A percentile compares a stretch with the other conserved stretches of the same genome.
phyloP scores from a whole-genome alignment of 2,329 filamentous ascomycete species.

The Eurotiales sp. region DNA sequence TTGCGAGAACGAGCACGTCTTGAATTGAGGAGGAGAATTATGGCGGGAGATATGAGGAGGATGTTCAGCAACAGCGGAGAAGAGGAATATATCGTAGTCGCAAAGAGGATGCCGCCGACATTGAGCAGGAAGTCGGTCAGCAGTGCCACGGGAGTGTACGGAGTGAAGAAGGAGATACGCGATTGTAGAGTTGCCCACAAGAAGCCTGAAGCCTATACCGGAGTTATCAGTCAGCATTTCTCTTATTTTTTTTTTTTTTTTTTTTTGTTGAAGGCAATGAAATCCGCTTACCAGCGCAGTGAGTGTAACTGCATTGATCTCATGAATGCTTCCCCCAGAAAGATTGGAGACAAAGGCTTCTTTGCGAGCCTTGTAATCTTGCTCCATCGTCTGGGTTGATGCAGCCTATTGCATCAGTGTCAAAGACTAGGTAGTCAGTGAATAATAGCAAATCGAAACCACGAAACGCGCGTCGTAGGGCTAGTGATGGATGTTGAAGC shows the following conservation, averaged over 20 bases:
- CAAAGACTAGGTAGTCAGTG: too few species aligned
- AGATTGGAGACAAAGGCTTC: constrained; percentile 94
- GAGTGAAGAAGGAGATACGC: constrained; percentile 76
- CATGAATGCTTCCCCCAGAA: constrained; percentile 73
- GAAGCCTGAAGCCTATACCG: constrained; percentile 68
- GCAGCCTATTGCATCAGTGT: background rate
- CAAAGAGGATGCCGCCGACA: constrained; percentile 74
- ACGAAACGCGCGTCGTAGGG: too few species aligned
- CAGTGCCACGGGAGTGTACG: constrained; percentile 65
- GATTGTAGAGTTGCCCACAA: constrained; percentile 88
- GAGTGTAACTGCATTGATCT: constrained; percentile 82
- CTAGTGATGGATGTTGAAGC: background rate
- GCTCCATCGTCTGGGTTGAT: constrained; percentile 25
- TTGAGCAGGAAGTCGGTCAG: constrained; percentile 84
- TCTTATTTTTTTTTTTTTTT: background rate
- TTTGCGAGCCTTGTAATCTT: constrained; percentile 83
- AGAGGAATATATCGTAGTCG: constrained; percentile 78
- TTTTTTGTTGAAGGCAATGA: background rate
- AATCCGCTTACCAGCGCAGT: constrained; percentile 67
- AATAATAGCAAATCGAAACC: too few species aligned
- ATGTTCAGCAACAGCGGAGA: constrained; percentile 69
- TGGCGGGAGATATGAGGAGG: constrained; percentile 68
- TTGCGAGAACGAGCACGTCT: constrained; percentile 26
- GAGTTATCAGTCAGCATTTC: too few species aligned
- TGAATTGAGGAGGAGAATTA: constrained; percentile 55